These are phyloP conservation scores for Hypomyces perniciosus DNA, from an alignment of 2,329 filamentous ascomycete species.

Conservation along the genomic window DNA sequence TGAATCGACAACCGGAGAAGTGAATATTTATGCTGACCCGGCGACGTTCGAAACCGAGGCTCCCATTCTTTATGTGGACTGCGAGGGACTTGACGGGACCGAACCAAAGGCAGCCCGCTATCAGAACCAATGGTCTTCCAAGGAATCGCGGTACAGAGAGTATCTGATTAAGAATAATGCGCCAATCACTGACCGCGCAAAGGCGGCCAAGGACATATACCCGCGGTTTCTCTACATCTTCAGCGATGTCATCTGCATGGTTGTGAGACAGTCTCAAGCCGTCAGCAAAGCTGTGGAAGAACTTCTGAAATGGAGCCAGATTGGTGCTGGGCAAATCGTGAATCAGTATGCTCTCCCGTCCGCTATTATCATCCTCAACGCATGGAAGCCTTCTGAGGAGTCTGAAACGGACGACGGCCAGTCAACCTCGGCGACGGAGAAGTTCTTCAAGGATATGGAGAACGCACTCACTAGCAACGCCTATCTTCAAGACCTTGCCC, in stretches of 20 bases:
- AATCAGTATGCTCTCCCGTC: not conserved
- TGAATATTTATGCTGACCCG: not conserved
- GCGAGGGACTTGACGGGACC: conserved; percentile 1
- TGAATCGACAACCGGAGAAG: not conserved
- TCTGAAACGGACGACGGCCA: too few species aligned
- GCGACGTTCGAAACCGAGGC: not conserved
- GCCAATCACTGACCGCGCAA: not conserved
- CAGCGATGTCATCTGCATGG: conserved; percentile 3
- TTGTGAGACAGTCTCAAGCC: not conserved
- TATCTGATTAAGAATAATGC: not conserved
- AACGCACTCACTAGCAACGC: not conserved
- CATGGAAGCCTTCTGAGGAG: not conserved
- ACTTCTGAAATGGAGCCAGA: not conserved
- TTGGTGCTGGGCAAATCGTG: not conserved
- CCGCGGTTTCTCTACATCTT: conserved; percentile 5
- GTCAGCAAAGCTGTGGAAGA: not conserved
- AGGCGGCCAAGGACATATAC: not conserved
- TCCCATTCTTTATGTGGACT: not conserved
- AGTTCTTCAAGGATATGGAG: too few species aligned
- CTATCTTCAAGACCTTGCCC: not conserved
- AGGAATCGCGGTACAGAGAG: not conserved
- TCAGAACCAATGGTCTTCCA: not conserved
- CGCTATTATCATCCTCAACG: not conserved
- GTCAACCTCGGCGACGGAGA: too few species aligned
- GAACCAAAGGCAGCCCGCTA: conserved; percentile 1